Percentiles rank a stretch among this genome's conserved stretches.
phyloP scores from a whole-genome alignment of 305 asterid genomes.

The Monarda citriodora region DNA sequence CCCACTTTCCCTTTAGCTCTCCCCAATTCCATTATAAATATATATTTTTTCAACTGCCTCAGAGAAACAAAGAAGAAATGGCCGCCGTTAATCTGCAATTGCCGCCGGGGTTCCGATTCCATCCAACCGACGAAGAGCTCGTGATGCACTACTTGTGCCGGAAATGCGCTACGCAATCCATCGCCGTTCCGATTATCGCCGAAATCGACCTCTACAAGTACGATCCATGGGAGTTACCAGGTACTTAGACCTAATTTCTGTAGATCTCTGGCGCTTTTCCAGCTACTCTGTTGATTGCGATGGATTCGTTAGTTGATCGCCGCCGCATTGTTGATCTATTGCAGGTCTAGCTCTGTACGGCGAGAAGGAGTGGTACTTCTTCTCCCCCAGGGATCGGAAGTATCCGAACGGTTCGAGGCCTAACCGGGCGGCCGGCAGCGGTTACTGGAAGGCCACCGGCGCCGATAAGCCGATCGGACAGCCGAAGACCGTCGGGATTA shows the following conservation, averaged over 20 bases:
- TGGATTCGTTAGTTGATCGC: background rate
- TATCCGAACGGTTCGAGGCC: constrained; percentile 97
- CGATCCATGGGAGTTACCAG: constrained; percentile 92
- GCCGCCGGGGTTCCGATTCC: constrained; percentile 95
- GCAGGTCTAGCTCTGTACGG: constrained; percentile 80
- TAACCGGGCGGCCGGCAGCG: constrained; percentile 89
- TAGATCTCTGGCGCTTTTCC: background rate
- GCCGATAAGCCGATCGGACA: constrained; percentile 90
- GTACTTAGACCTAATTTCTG: constrained; percentile 20
- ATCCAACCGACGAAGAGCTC: constrained; percentile 94
- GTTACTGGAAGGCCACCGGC: constrained; percentile 98
- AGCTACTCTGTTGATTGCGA: background rate
- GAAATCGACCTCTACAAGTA: constrained; percentile 89
- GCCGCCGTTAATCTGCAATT: constrained; percentile 51
- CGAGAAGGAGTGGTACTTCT: constrained; percentile 97
- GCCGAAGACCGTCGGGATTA: constrained; percentile 79
- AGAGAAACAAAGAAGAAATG: constrained; percentile 23
- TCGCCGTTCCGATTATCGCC: constrained; percentile 76
- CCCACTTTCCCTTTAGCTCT: background rate
- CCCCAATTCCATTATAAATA: background rate
- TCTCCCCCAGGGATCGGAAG: constrained; percentile 90
- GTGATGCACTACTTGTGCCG: constrained; percentile 79
- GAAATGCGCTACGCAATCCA: constrained; percentile 62
- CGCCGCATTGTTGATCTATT: constrained; percentile 7
- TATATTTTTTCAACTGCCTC: too few species aligned